Evolutionary conservation across 352 stramenopile species (phyloP), one percentile per base, ranked within the genome.

Genomic region (Phytopythium boreale): DNA sequence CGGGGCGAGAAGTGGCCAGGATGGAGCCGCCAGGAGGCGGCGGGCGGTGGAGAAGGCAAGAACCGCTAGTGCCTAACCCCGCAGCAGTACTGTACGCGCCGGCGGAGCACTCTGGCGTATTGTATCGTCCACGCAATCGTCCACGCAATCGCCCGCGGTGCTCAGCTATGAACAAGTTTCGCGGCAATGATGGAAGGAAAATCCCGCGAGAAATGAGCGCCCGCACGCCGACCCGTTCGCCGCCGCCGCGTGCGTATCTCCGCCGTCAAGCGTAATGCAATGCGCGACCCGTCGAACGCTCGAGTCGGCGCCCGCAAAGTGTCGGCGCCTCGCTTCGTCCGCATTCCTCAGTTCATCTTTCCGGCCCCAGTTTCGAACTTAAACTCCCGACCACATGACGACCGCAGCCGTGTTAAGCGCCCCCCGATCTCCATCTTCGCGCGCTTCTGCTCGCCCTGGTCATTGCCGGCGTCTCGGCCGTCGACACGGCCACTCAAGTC

Each of bases 401-500:
- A 14, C 50, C 27, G 20, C 26, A 4, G 17, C 26, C 10, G 50
- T 41, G 50, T 57, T 27, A 14, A 57, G 20, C 50, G 17, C 26
- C 1, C n/a, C 26, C 9, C 14, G 15, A 56, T 5, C 17, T 24
- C 26, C 27, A 39, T n/a, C 31, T 46, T 8, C 34, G 5, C 20
- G 29, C n/a, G 20, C 53, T 59, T 9, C 31, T 59, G 34, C 53
- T 59, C 24, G 31, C 17, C 2, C 50, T 14, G 26, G 60, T 61
- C 14, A 41, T 39, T 1, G 64, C 55, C 24, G 71, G 58, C 36
- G 62, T 67, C 51, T 36, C 70, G 31, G 74, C 69, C 27, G 67
- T 79, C 27, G 64, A 76, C 50, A 63, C 68, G 37, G 77, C 75
- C 11, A 64, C 72, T 12, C 20, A 41, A 20, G 47, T 36, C 39